Evolutionary conservation across 768 basidiomycete species (phyloP).

Genomic region (Sporobolomyces phaffii): DNA sequence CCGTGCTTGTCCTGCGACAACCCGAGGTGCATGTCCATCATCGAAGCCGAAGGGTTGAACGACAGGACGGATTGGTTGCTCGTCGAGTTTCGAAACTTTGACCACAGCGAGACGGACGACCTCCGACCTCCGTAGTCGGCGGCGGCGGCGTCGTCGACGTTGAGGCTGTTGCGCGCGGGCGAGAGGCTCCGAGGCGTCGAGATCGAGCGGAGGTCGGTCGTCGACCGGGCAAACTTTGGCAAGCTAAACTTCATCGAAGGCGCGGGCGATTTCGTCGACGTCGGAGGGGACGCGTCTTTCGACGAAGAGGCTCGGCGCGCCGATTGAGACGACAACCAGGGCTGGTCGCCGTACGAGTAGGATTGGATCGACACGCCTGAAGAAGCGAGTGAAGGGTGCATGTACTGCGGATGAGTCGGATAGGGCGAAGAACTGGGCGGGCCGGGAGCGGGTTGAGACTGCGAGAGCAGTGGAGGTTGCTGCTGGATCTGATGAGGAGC

Average conservation of each 20-base stretch:
- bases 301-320: conserved; percentile 26
- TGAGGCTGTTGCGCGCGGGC: conserved; percentile 27
- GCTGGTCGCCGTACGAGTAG: conserved; percentile 36
- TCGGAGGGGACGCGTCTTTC: not conserved
- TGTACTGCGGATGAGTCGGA: conserved; percentile 18
- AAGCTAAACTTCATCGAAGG: conserved; percentile 11
- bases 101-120: conserved; percentile 21
- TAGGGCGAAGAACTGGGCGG: conserved; percentile 3
- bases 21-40: conserved; percentile 44
- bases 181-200: conserved; percentile 28
- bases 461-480: not conserved
- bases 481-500: not conserved
- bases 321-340: conserved; percentile 27
- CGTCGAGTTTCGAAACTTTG: conserved; percentile 32
- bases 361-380: conserved; percentile 23
- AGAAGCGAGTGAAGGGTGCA: conserved; percentile 15
- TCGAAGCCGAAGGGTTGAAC: conserved; percentile 38
- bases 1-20: conserved; percentile 38
- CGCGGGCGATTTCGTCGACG: conserved; percentile 14
- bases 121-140: not conserved
- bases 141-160: conserved; percentile 14
- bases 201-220: conserved; percentile 35
- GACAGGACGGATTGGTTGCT: conserved; percentile 31
- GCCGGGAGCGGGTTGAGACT: not conserved
- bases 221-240: conserved; percentile 28